phyloP scores from a whole-genome alignment of 2,329 filamentous ascomycete genomes.

The Xylariaceae sp. region DNA sequence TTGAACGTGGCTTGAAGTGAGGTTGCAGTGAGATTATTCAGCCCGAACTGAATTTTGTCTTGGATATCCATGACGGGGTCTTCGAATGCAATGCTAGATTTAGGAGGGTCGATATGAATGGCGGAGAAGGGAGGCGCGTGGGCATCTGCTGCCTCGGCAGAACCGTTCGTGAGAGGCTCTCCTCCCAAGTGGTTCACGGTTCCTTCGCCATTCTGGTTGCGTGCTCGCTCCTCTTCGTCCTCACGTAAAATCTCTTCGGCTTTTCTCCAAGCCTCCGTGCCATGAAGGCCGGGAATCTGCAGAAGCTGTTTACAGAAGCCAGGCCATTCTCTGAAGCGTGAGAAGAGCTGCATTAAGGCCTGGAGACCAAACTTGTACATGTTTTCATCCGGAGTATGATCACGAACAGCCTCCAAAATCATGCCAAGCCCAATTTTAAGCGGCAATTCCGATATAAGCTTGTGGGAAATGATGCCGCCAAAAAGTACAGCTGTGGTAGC shows the following conservation, averaged over 20 bases:
- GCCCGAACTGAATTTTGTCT: slow-evolving; percentile 89
- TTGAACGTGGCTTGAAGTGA: slow-evolving; percentile 81
- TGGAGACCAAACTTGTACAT: slow-evolving; percentile 99
- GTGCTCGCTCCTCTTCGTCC: slow-evolving; percentile 56
- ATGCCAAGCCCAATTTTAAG: slow-evolving; percentile 93
- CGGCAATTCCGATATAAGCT: slow-evolving; percentile 83
- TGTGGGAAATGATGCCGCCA: slow-evolving; percentile 91
- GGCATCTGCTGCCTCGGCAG: slow-evolving; percentile 63
- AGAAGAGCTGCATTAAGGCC: slow-evolving; percentile 82
- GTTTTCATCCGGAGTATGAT: slow-evolving; percentile 74
- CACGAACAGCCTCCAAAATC: slow-evolving; percentile 93
- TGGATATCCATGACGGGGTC: slow-evolving; percentile 82
- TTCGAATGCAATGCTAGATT: slow-evolving; percentile 63
- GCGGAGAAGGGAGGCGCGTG: slow-evolving; percentile 70
- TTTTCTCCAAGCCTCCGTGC: slow-evolving; percentile 78
- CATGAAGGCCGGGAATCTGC: slow-evolving; percentile 75
- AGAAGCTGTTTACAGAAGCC: slow-evolving; percentile 84
- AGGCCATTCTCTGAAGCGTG: slow-evolving; percentile 88
- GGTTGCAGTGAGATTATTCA: slow-evolving; percentile 92
- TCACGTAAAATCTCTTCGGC: slow-evolving; percentile 76
- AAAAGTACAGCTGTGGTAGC: slow-evolving; percentile 96
- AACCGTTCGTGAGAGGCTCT: slow-evolving; percentile 65
- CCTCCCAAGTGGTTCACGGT: slow-evolving; percentile 34
- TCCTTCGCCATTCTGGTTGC: slow-evolving; percentile 50
- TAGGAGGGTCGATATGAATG: slow-evolving; percentile 69